These are phyloP conservation scores for Linum usitatissimum DNA, from an alignment of 345 rosid species.

Conservation along the genomic window DNA sequence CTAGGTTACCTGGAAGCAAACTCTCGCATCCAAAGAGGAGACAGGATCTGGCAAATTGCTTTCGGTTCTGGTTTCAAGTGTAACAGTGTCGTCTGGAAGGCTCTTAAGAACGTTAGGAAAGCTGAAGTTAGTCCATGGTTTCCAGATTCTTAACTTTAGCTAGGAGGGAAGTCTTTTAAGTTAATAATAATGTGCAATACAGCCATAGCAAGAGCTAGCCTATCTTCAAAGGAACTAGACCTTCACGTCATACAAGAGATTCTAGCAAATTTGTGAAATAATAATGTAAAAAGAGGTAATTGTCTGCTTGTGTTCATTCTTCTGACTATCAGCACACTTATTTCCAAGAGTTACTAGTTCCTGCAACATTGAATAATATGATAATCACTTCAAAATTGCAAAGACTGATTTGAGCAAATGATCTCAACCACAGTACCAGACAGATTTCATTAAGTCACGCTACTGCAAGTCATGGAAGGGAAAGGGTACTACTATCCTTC, in stretches of 20 bases:
- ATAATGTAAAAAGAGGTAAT: not conserved
- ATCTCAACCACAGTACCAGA: not conserved
- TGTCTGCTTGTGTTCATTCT: not conserved
- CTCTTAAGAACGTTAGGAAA: slow-evolving; percentile 26
- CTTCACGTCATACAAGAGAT: not conserved
- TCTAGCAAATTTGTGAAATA: not conserved
- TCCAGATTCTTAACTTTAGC: slow-evolving; percentile 3
- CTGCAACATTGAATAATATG: not conserved
- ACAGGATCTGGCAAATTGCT: slow-evolving; percentile 52
- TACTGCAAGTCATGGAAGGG: not conserved
- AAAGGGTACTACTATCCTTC: not conserved
- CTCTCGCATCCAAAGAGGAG: slow-evolving; percentile 35
- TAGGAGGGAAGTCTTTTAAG: not conserved
- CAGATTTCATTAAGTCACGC: not conserved
- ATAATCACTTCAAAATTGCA: no score
- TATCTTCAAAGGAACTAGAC: no score
- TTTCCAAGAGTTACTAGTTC: no score
- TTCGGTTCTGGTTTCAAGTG: slow-evolving; percentile 69
- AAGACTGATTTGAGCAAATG: not conserved
- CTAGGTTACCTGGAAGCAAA: slow-evolving; percentile 55
- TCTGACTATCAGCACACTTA: not conserved
- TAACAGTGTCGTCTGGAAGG: slow-evolving; percentile 61
- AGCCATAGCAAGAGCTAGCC: not conserved
- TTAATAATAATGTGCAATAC: not conserved
- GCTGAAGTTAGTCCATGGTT: slow-evolving; percentile 45